These are phyloP conservation scores for Lasiodiplodia citricola DNA, from an alignment of 2,329 filamentous ascomycete genomes.

Conservation along the genomic window DNA sequence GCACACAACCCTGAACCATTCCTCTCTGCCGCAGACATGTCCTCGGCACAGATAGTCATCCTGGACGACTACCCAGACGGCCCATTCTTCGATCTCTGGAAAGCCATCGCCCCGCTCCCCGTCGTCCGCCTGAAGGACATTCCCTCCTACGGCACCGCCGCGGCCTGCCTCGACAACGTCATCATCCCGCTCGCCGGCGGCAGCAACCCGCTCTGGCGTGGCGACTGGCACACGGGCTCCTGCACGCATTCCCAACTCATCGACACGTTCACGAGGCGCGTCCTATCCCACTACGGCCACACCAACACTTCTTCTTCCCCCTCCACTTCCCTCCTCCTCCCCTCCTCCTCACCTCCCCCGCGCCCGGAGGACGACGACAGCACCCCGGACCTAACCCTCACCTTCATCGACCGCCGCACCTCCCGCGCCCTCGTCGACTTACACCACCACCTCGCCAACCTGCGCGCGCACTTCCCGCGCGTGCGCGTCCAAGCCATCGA, in stretches of 20 bases:
- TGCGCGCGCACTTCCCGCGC: constrained; percentile 34
- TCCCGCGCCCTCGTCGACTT: background rate
- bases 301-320: constrained; percentile 34
- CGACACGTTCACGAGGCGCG: constrained; percentile 41
- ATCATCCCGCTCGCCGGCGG: constrained; percentile 50
- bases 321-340: no score
- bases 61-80: no score
- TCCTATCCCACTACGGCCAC: constrained; percentile 40
- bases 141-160: no score
- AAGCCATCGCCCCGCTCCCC: no score
- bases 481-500: constrained; percentile 44
- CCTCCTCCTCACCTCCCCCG: no score
- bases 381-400: background rate
- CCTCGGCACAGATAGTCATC: no score
- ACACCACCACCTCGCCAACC: constrained; percentile 32
- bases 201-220: constrained; percentile 51
- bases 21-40: background rate
- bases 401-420: background rate
- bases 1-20: background rate
- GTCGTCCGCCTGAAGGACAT: no score
- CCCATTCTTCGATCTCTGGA: no score
- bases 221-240: constrained; percentile 42
- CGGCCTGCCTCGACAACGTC: constrained; percentile 30
- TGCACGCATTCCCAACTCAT: constrained; percentile 37
- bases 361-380: background rate